Base-by-base conservation (phyloP, 2,329 filamentous ascomycete genomes). In the Penicillium sp. region DNA sequence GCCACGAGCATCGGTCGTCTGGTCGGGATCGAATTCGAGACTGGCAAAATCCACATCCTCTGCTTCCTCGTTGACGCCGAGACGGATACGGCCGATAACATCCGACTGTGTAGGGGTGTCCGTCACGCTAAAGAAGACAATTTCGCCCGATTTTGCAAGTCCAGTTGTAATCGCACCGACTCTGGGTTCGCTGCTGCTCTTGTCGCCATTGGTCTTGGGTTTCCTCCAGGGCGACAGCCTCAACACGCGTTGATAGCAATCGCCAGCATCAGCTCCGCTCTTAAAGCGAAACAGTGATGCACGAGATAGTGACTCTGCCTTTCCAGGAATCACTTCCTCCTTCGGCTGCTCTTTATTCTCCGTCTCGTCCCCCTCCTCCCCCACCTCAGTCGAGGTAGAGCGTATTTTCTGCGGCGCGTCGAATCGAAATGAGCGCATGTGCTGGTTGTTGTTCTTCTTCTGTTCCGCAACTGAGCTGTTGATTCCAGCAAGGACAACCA, bases 151-250 rank as follows among this genome's bases (percentile, higher is more conserved):
- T 58, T 86, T 87, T 21, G 90, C 87, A 61, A 96, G 79, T 27
- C 90, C 90, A 1, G 91, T 93, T 10, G 91, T 89, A 58, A 90
- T 87, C 13, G 87, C 92, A 57, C 90, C 92, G 39, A 96, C 80
- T 58, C 90, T 84, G 44, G 83, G 82, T 56, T 80, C 78, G 21
- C 79, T 81, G 47, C 78, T 81, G 55, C 74, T 46, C 24, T 63
- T 54, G 14, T 55, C 39, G 11, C 39, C 27, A 27, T 48, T 44
- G 26, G 49, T 52, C 24, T 21, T 47, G 11, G 26, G 52, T 37
- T 61, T 65, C 49, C 52, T 78, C 54, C 81, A 80, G 6, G 83
- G 83, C 5, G 84, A 87, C 21, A 88, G 71, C 37, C 83, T 78
- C 50, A 86, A 64, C 27, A 87, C 67, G 37, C 85, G 78, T 69